A percentile compares a stretch with the other conserved stretches of the same genome.
These are phyloP conservation scores for Eustoma russellianum DNA, from an alignment of 257 asterid species.

Conservation along the genomic window DNA sequence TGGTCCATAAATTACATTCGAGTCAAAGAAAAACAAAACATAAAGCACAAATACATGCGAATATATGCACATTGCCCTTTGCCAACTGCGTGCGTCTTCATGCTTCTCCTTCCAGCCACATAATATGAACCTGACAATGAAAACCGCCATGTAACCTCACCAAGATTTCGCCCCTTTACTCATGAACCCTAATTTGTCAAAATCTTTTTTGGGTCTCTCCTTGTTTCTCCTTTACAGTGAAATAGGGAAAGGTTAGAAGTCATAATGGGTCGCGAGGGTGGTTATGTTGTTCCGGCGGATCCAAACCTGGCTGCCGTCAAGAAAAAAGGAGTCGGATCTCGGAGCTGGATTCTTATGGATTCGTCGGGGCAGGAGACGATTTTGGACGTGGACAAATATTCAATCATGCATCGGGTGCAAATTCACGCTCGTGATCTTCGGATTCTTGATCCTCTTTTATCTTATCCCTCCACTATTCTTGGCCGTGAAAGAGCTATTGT, in stretches of 20 bases:
- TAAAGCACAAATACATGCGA: no score
- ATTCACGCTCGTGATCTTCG: conserved; percentile 92
- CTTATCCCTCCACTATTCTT: conserved; percentile 78
- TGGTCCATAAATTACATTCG: no score
- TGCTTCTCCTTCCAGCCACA: no score
- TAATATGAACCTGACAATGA: no score
- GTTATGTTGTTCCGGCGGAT: conserved; percentile 57
- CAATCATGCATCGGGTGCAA: conserved; percentile 86
- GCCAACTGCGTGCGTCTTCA: no score
- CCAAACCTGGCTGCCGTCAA: conserved; percentile 38
- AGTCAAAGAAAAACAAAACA: no score
- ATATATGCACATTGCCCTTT: no score
- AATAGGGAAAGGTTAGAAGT: conserved; percentile 22
- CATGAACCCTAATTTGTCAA: no score
- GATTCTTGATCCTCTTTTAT: conserved; percentile 70
- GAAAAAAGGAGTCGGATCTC: conserved; percentile 54
- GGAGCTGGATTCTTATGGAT: conserved; percentile 72
- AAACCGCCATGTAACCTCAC: no score
- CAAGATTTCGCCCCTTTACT: no score
- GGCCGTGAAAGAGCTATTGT: conserved; percentile 90
- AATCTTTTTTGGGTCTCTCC: no score
- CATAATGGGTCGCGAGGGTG: conserved; percentile 54
- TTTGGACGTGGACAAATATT: conserved; percentile 68
- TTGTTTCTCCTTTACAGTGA: background rate
- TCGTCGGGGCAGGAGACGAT: conserved; percentile 46